Base-by-base conservation (phyloP, 1,139 yeast genomes). In the Magnusiomyces paraingens region DNA sequence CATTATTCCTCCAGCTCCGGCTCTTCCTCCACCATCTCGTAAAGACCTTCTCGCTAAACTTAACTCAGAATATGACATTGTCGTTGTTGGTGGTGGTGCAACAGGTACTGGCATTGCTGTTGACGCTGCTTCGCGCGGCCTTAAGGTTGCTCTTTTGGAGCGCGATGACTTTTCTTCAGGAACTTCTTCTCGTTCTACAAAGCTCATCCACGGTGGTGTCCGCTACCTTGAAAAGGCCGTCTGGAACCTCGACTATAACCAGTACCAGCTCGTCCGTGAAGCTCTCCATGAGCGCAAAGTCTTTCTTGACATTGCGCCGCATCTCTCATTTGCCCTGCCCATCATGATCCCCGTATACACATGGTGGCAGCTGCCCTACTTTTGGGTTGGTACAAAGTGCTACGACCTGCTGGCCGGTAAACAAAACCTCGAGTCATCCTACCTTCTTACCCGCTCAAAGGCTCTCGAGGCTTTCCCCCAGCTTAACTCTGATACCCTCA, bases 151-250 rank as follows among this genome's bases (percentile, higher is more conserved):
- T 55, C 71, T 91, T 57, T 78, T 91, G 58, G 98, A 91, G 71
- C 84, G 85, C 66, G 82, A 82, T 61, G 98, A 91, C 73, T 91
- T 86, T 68, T 95, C 96, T 11, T 76, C 90, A 12, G 97, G 96
- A 49, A 91, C 98, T 15, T 86, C 96, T 3, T 89, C 96, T 36
- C 85, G 91, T 66, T 86, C 95, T n/a, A 91, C 98, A 54, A 91
- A 91, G 73, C 87, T 91, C 83, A 96, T 96, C 47, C 98, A 91
- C 68, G 98, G 98, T 61, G 98, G 98, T 67, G 97, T 91, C 52
- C 79, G 98, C 66, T 91, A 91, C 72, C 79, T 91, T 67, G 98
- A 91, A 71, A 91, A 91, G 74, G 98, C 98, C 41, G 83, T 91
- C 64, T 88, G 89, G 81, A 70, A 73, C 61, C 78, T 91, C 57